Conservation (phyloP, 768 basidiomycete genomes). For the Pisolithus orientalis region DNA sequence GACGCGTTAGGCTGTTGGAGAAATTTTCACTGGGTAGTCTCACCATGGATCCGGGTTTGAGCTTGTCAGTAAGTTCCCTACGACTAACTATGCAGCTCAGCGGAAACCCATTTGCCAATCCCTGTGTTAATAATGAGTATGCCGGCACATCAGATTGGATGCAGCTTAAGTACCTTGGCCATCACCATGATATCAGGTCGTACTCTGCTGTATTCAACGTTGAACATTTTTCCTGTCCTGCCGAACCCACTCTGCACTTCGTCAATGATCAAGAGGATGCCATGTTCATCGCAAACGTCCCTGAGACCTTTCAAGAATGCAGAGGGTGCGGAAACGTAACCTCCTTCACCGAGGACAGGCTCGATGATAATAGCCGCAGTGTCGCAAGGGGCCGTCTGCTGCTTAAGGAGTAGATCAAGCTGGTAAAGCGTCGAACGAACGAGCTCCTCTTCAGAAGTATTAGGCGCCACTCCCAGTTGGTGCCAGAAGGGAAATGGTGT, state of each 20-base stretch:
- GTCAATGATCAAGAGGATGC: conserved; percentile 77
- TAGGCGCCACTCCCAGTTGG: conserved; percentile 54
- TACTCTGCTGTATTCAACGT: conserved; percentile 79
- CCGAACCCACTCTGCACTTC: conserved; percentile 92
- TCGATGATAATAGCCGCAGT: conserved; percentile 94
- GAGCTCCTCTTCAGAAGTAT: conserved; percentile 51
- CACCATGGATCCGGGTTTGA: conserved; percentile 78
- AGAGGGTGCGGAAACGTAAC: conserved; percentile 84
- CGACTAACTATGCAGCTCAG: conserved; percentile 79
- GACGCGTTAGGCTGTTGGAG: conserved; percentile 5
- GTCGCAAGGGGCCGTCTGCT: conserved; percentile 78
- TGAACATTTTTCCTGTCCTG: conserved; percentile 77
- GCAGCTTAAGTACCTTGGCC: conserved; percentile 57
- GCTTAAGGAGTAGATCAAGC: conserved; percentile 69
- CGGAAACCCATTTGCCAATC: conserved; percentile 90
- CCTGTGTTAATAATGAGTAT: conserved; percentile 33
- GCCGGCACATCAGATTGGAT: not conserved
- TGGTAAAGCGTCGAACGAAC: conserved; percentile 67
- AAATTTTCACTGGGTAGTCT: conserved; percentile 3
- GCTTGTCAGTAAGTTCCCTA: conserved; percentile 73
- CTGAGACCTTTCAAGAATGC: conserved; percentile 77
- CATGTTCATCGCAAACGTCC: conserved; percentile 80
- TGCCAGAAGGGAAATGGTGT: conserved; percentile 94
- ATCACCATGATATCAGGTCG: conserved; percentile 83
- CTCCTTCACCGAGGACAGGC: conserved; percentile 92